Base-by-base conservation (phyloP, 2,329 filamentous ascomycete species). In the Eurotiales sp. region DNA sequence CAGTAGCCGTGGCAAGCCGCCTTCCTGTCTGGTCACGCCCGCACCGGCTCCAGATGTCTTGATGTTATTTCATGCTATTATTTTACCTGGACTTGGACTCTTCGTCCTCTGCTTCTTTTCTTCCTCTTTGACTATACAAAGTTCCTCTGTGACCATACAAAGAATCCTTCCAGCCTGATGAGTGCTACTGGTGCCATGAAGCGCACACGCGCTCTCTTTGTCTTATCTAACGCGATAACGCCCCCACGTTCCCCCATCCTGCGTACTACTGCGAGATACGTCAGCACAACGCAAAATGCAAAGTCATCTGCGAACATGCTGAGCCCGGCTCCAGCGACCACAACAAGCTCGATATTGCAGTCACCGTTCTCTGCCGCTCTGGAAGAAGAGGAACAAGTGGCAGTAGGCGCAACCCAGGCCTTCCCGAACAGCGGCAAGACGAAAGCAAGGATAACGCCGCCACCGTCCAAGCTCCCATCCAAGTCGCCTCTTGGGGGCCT, bases 401-500 rank as follows among this genome's bases (percentile, higher is more conserved):
- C n/a, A n/a, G n/a, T n/a, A n/a, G n/a, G n/a, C n/a, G n/a, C n/a
- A n/a, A n/a, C n/a, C n/a, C 30, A 41, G 56, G 5, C 44, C 22
- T 25, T 15, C 44, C 22, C 19, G 30, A 14, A 27, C 44, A 23
- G 12, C 17, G 32, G 12, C 27, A 27, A 15, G n/a, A 47, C 15
- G 8, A 6, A 6, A 8, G 8, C 27, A 8, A 22, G 15, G 30
- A 15, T 3, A 39, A 29, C 50, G 7, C 8, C 19, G 12, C 23
- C 11, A 12, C 8, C 25, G 27, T 25, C 45, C 22, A 17, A 8
- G 25, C n/a, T 25, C 7, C 4, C 46, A 11, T 17, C 61, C 10
- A 52, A 55, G 25, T 62, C 68, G 10, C 68, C 66, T 6, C 55
- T 71, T 21, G 61, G 66, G 12, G 65, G 67, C 25, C 61, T 72